Base-by-base conservation (phyloP, 2,329 filamentous ascomycete species). In the Didymella glomerata region DNA sequence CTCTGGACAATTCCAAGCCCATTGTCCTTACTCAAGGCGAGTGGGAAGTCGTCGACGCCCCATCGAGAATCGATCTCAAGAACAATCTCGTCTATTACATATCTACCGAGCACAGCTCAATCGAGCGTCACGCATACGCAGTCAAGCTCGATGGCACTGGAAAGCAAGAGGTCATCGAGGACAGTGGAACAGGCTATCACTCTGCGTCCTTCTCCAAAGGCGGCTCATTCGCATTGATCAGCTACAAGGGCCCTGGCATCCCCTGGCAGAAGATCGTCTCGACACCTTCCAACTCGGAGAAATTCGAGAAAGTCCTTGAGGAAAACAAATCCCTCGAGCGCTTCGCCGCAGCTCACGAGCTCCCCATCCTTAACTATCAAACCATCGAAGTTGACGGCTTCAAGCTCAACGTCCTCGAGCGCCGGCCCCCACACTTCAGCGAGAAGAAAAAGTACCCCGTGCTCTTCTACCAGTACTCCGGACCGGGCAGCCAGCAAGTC, bases 381-480 rank as follows among this genome's bases (percentile, higher is more conserved):
- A 96, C 90, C 11, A 84, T 99, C 48, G 90, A 89, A n/a, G 86
- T 98, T 16, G 90, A 95, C 62, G 91, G 89, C 30, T 89, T 90
- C 67, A 85, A 88, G 18, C 79, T 91, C 16, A 87, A 90, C 60
- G 83, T 90, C 13, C 81, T 98, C 14, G 95, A 99, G 78, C 90
- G 93, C 28, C 90, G 92, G 0, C 95, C 95, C 6, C 90, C 93
- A 1, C 90, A 97, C 77, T 99, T 98, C 74, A 86, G 93, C 75
- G 82, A 87, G 18, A 88, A 87, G 68, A 93, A 91, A 78, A 88
- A 90, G 73, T 98, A 99, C 68, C 95, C 95, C 0, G 93, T 99
- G 1, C 85, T 99, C 4, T 99, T 99, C 83, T 90, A 91, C 71
- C 89, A 97, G 59, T 99, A 99, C 80, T 94, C 92, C 24, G 95